Evolutionary conservation across 2,329 filamentous ascomycete species (phyloP), one percentile per base, ranked within the genome.

Genomic region (Fusarium sp.): DNA sequence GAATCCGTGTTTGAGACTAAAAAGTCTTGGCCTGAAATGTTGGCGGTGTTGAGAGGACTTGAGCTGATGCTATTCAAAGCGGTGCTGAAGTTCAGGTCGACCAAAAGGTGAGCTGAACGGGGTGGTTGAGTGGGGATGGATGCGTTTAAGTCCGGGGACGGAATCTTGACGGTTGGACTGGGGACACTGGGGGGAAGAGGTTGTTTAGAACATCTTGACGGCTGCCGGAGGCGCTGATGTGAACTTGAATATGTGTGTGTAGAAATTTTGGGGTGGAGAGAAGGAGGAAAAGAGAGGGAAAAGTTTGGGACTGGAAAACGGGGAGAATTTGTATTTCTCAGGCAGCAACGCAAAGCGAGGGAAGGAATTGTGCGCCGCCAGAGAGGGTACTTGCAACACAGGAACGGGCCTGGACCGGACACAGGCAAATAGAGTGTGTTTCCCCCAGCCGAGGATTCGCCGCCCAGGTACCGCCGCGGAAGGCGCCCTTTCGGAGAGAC

Each of bases 1-100:
- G 91, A 90, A 94, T 93, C 93, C 93, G 93, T 95, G 89, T 89
- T 95, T 92, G 92, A 92, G 92, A 93, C 91, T 90, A 87, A 81
- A 78, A 88, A 90, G 90, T 92, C 92, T 90, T 87, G 89, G 81
- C 84, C 83, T 86, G 87, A 83, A 89, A 91, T 91, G 86, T 86
- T 91, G 85, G 85, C 85, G 87, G 87, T 88, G 80, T 81, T 83
- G 79, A 82, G 83, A 85, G 86, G 89, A 90, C 88, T 89, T 78
- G 84, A 86, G 89, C 88, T 86, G 85, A 83, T 85, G 87, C 86
- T 87, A 81, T 81, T 80, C 82, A 86, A 84, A 88, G 90, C 89
- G 85, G 85, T 85, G 88, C 88, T 88, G 80, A 86, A 91, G 90
- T 92, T 92, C 92, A 93, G 90, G 81, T 90, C 89, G 84, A 89